A percentile compares a stretch with the other conserved stretches of the same genome.
Evolutionary conservation across 163 green algal genomes (phyloP).

Genomic region (Trebouxiophyceae sp.): DNA sequence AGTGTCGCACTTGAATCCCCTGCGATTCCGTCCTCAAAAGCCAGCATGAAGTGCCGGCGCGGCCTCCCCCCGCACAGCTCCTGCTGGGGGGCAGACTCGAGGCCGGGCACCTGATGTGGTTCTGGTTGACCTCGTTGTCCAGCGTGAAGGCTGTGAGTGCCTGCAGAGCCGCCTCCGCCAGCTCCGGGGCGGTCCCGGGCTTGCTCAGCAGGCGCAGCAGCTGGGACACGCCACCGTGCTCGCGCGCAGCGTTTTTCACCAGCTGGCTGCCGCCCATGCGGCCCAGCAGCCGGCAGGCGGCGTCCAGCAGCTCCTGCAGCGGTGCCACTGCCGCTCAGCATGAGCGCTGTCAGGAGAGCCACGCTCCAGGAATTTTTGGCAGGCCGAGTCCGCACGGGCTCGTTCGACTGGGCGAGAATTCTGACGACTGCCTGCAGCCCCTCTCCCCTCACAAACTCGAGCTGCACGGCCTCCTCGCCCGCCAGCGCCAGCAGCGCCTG

Average conservation of each 20-base stretch:
- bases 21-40: background rate
- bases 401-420: background rate
- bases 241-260: background rate
- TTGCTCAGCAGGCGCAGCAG: slow-evolving; percentile 74
- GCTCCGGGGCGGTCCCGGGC: slow-evolving; percentile 21
- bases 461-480: background rate
- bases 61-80: background rate
- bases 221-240: slow-evolving; percentile 40
- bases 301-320: background rate
- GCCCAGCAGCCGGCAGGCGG: background rate
- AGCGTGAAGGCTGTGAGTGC: slow-evolving; percentile 11
- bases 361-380: too few species aligned
- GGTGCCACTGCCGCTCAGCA: background rate
- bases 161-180: slow-evolving; percentile 4
- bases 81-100: background rate
- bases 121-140: slow-evolving; percentile 26
- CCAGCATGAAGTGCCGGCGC: background rate
- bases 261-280: background rate
- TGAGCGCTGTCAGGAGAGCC: too few species aligned
- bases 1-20: background rate
- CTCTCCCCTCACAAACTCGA: background rate
- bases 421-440: background rate
- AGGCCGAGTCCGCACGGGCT: too few species aligned
- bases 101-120: slow-evolving; percentile 14
- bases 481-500: slow-evolving; percentile 1